Percentiles rank a stretch among this genome's conserved stretches.
These are phyloP conservation scores for Diaporthe helianthi DNA, from an alignment of 2,329 filamentous ascomycete genomes.

Conservation along the genomic window DNA sequence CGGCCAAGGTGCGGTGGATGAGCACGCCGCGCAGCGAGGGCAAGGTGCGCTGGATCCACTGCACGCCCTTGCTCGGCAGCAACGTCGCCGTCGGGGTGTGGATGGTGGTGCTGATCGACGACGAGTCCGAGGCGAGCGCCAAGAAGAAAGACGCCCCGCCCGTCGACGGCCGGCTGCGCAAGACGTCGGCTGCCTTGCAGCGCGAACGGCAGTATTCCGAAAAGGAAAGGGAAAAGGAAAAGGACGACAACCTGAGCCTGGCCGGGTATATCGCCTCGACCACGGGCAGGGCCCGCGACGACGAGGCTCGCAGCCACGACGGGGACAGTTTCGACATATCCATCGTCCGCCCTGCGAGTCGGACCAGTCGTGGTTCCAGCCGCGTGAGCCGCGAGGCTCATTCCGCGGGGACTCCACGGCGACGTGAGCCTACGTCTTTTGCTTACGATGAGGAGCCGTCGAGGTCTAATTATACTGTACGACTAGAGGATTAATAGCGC, in stretches of 20 bases:
- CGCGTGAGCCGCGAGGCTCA: not conserved
- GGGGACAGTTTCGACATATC: slow-evolving; percentile 1
- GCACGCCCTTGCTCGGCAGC: slow-evolving; percentile 72
- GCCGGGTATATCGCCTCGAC: slow-evolving; percentile 22
- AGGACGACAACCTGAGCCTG: slow-evolving; percentile 9
- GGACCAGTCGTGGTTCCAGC: not conserved
- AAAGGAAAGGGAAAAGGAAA: slow-evolving; percentile 1
- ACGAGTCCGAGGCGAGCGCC: slow-evolving; percentile 49
- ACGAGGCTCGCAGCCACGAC: not conserved
- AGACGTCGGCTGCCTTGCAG: not conserved
- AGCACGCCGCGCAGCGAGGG: slow-evolving; percentile 50
- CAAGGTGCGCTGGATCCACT: slow-evolving; percentile 76
- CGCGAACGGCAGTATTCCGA: not conserved
- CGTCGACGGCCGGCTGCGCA: not conserved
- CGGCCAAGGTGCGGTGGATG: slow-evolving; percentile 77
- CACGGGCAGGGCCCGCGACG: not conserved
- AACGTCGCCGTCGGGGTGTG: slow-evolving; percentile 76
- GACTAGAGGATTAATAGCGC: slow-evolving; percentile 1
- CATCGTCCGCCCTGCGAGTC: slow-evolving; percentile 15
- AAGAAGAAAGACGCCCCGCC: not conserved
- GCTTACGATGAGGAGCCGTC: not conserved
- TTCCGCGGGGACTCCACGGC: not conserved
- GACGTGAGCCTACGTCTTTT: not conserved
- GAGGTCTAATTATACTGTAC: not conserved
- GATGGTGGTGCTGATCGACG: slow-evolving; percentile 79